Conservation (phyloP, 2,329 filamentous ascomycete genomes). For the Aspergillus bombycis region DNA sequence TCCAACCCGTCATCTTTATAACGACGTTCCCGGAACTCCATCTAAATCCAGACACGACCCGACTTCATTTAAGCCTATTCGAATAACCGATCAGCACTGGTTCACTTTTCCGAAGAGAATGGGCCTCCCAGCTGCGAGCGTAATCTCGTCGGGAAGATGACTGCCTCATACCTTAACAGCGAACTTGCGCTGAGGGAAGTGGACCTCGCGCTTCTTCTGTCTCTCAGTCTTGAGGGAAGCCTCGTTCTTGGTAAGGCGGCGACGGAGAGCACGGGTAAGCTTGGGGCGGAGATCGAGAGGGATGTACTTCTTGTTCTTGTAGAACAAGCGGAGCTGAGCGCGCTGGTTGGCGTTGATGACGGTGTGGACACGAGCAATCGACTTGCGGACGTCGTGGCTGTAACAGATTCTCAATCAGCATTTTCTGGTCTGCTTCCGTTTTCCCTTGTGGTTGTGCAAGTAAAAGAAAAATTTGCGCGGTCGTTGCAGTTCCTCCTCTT, state of each 20-base stretch:
- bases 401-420: slow-evolving; percentile 34
- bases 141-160: not conserved
- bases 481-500: slow-evolving; percentile 9
- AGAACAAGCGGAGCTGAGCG: slow-evolving; percentile 96
- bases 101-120: not conserved
- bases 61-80: slow-evolving; percentile 36
- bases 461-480: not conserved
- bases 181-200: slow-evolving; percentile 99
- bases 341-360: slow-evolving; percentile 99
- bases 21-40: slow-evolving; percentile 41
- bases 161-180: slow-evolving; percentile 82
- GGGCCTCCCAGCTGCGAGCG: not conserved
- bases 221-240: slow-evolving; percentile 82
- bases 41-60: slow-evolving; percentile 36
- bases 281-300: slow-evolving; percentile 98
- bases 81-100: slow-evolving; percentile 9
- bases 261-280: slow-evolving; percentile 97
- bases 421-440: slow-evolving; percentile 7
- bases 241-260: slow-evolving; percentile 91
- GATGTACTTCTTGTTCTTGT: slow-evolving; percentile 99
- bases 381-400: slow-evolving; percentile 99
- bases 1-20: slow-evolving; percentile 33
- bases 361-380: slow-evolving; percentile 97
- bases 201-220: slow-evolving; percentile 91
- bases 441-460: not conserved